Evolutionary conservation across 2,329 filamentous ascomycete species (phyloP), one percentile per base, ranked within the genome.

Genomic region (Bipolaris sorokiniana): DNA sequence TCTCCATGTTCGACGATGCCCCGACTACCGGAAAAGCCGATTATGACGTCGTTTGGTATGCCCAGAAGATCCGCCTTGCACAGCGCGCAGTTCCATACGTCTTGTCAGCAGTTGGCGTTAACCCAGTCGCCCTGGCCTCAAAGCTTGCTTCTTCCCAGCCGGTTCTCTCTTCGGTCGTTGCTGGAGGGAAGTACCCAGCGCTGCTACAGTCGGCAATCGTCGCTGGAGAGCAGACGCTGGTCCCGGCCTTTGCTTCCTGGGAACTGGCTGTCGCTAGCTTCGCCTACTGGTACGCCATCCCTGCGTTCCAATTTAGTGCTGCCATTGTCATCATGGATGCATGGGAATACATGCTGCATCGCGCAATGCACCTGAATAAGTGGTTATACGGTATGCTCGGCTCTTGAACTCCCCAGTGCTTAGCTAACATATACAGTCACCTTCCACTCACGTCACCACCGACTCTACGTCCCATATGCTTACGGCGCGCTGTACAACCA

Each of bases 401-500:
- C 22, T 20, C 31, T 26, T 48, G 13, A 31, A 36, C 41, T 11
- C 22, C 16, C 42, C 42, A 16, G 10, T 2, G n/a, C 10, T 31
- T 20, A 37, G 33, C 59, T 51, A 44, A 75, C 56, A 41, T 9
- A 16, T 2, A 20, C 62, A 94, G 90, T 88, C 61, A 90, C 89
- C 52, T 95, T 97, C 80, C 95, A 98, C 80, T 94, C 93, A 45
- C 88, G 94, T 58, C 95, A 99, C 78, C 95, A 99, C 82, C 90
- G 94, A 38, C 88, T 99, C 33, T 98, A 99, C 76, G 95, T 98
- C 3, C 95, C 95, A 2, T 99, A 98, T 76, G 95, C 95, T 3
- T 99, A 94, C 76, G 95, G 95, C 56, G 95, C 95, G 16, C 85
- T 98, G 10, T 99, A 98, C 83, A 98, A 97, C 78, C 94, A 98